Percentiles rank a stretch among this genome's conserved stretches.
These are phyloP conservation scores for Pterocarpus santalinus DNA, from an alignment of 306 rosid genomes.

Conservation along the genomic window DNA sequence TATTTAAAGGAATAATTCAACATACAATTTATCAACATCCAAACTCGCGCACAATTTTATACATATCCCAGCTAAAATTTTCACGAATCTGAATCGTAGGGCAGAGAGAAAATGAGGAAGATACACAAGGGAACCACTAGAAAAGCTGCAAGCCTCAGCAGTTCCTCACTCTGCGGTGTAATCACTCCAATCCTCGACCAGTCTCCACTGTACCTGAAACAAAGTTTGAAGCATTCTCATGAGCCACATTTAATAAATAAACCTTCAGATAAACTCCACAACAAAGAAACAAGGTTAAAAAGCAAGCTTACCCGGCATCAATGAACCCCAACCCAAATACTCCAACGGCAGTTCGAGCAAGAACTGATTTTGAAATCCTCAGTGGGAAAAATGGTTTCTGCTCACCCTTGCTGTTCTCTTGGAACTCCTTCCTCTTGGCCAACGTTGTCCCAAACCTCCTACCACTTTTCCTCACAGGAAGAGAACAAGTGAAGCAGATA, in stretches of 20 bases:
- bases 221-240: constrained; percentile 5
- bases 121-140: constrained; percentile 73
- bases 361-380: constrained; percentile 54
- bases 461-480: constrained; percentile 47
- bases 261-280: not conserved
- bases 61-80: constrained; percentile 24
- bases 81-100: constrained; percentile 49
- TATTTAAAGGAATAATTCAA: not conserved
- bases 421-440: constrained; percentile 58
- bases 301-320: constrained; percentile 74
- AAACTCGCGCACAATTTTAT: not conserved
- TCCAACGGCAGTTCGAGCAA: constrained; percentile 70
- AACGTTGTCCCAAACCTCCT: constrained; percentile 27
- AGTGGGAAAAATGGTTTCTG: constrained; percentile 43
- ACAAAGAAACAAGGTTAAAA: not conserved
- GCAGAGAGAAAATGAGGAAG: constrained; percentile 61
- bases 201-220: constrained; percentile 90
- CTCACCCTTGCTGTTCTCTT: constrained; percentile 43
- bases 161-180: constrained; percentile 67
- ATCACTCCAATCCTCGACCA: constrained; percentile 96
- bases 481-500: constrained; percentile 38
- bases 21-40: not conserved
- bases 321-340: constrained; percentile 81
- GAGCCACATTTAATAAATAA: not conserved
- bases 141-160: constrained; percentile 79